Base-by-base conservation (phyloP, 306 rosid genomes). In the Prunus armeniaca region DNA sequence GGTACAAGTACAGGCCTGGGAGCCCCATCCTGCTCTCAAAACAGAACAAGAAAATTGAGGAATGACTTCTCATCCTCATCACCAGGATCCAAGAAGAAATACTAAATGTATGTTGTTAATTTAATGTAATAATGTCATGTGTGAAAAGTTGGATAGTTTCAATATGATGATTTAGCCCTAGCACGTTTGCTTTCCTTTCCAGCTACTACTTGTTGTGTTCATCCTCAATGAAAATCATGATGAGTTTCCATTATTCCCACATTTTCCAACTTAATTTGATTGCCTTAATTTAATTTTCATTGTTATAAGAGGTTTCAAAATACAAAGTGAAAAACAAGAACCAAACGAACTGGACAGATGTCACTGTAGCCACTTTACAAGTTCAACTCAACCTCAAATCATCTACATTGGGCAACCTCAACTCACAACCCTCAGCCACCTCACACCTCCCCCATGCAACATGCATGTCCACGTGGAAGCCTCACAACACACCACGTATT, bases 1-100 rank as follows among this genome's bases (percentile, higher is more conserved):
- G 88, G 86, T 95, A 95, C 79, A 90, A 84, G 78, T 88, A 95
- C 54, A 85, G 96, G 76, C 80, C 91, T 79, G 79, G 81, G 57
- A 83, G 58, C 9, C 69, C 68, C n/a, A 41, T 20, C 66, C 62
- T 79, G 20, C 25, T 17, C 45, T 20, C 50, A 68, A 77, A 68
- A 2, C 63, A 69, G n/a, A 82, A 22, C 46, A 76, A 82, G 19
- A 56, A 71, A 69, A 80, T 63, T 17, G 43, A 63, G 45, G 7
- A 3, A 28, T 15, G 67, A 63, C 15, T 63, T 60, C 34, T 60
- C 25, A 56, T 38, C 38, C 38, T 32, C 1, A 32, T 32, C 38
- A 1, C 5, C 15, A 24, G 32, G 27, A 46, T 68, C 28, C 51
- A 0, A 25, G 14, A 8, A 4, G 12, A 64, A 6, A 12, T 49